phyloP scores from a whole-genome alignment of 495 filamentous ascomycete genomes.

The Talaromyces borbonicus region DNA sequence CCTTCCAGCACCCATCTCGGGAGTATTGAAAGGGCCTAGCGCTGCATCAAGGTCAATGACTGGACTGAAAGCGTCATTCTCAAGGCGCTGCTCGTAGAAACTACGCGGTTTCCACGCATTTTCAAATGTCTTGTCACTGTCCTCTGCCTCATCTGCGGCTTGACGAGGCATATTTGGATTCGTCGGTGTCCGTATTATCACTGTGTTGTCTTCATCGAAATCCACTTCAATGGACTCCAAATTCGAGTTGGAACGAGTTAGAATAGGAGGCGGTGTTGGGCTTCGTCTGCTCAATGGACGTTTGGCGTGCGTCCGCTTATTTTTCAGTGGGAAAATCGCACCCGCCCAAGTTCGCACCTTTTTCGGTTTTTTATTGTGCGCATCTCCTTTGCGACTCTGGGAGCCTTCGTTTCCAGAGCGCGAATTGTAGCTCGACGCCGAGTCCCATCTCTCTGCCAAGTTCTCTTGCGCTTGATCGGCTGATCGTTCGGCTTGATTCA shows the following conservation, averaged over 20 bases:
- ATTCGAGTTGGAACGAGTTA: conserved; percentile 34
- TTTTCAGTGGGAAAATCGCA: conserved; percentile 62
- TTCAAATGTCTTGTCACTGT: conserved; percentile 22
- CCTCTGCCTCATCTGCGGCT: conserved; percentile 16
- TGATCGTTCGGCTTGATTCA: not conserved
- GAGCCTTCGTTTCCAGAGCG: not conserved
- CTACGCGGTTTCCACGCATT: conserved; percentile 39
- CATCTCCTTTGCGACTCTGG: conserved; percentile 19
- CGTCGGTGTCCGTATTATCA: conserved; percentile 37
- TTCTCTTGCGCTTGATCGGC: not conserved
- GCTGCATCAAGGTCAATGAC: conserved; percentile 94
- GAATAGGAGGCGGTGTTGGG: conserved; percentile 30
- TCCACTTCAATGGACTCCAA: conserved; percentile 37
- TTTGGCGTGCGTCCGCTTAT: conserved; percentile 35
- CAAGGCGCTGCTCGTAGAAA: conserved; percentile 33
- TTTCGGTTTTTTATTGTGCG: conserved; percentile 58
- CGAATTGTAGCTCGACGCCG: conserved; percentile 4
- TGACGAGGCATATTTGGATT: conserved; percentile 22
- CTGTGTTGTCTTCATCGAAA: conserved; percentile 46
- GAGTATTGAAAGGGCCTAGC: conserved; percentile 86
- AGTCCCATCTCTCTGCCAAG: conserved; percentile 4
- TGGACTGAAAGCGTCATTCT: conserved; percentile 56
- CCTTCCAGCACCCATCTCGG: conserved; percentile 35
- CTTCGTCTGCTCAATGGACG: conserved; percentile 18
- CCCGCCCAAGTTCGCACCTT: conserved; percentile 77